Evolutionary conservation across 2,329 filamentous ascomycete species (phyloP).

Genomic region (Ophiostoma australiae): DNA sequence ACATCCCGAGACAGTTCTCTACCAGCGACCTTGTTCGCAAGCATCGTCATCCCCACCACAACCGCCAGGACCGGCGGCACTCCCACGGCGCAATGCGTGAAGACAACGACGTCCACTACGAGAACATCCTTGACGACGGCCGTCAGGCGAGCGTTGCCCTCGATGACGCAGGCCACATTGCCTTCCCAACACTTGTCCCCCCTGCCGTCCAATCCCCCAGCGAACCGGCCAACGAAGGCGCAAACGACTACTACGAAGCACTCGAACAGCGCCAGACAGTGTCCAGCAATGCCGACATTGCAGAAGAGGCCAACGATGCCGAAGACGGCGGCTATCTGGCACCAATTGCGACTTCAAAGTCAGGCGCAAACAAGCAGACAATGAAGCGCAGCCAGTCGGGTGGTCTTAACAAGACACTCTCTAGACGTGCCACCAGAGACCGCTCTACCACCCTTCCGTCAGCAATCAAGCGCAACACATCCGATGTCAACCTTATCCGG

Average conservation of each 20-base stretch:
- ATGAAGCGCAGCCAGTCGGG: conserved; percentile 16
- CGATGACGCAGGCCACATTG: conserved; percentile 33
- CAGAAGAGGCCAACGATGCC: neutral
- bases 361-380: neutral
- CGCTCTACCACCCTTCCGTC: conserved; percentile 26
- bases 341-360: neutral
- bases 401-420: conserved; percentile 29
- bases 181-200: conserved; percentile 35
- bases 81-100: conserved; percentile 18
- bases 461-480: conserved; percentile 30
- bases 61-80: neutral
- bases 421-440: conserved; percentile 2
- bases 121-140: conserved; percentile 31
- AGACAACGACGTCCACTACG: conserved; percentile 29
- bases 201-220: conserved; percentile 29
- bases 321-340: neutral
- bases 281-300: neutral
- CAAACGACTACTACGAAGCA: neutral
- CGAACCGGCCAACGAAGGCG: neutral
- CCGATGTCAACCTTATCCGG: conserved; percentile 32
- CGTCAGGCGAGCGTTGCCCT: conserved; percentile 33
- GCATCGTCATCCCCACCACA: neutral
- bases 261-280: neutral
- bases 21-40: neutral
- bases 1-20: neutral